phyloP scores from a whole-genome alignment of 2,329 filamentous ascomycete species.

The Claviceps quebecensis region DNA sequence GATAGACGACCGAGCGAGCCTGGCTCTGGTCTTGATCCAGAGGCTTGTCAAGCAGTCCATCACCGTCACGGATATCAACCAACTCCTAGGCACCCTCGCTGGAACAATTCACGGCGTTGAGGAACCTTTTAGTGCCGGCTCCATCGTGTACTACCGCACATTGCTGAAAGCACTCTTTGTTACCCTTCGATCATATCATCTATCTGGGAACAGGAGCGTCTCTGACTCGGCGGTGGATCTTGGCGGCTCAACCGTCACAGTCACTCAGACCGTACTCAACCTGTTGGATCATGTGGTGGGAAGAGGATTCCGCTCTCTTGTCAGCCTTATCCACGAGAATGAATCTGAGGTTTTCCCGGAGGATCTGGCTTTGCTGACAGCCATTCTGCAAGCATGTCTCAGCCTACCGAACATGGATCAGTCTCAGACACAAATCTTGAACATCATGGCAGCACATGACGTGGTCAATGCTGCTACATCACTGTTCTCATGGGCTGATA shows the following conservation, averaged over 20 bases:
- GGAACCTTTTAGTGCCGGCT: constrained; percentile 36
- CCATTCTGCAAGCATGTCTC: constrained; percentile 73
- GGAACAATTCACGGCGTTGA: constrained; percentile 39
- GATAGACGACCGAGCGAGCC: constrained; percentile 60
- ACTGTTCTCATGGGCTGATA: constrained; percentile 88
- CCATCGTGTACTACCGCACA: constrained; percentile 62
- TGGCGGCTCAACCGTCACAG: constrained; percentile 26
- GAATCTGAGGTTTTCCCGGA: constrained; percentile 49
- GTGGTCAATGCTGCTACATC: constrained; percentile 70
- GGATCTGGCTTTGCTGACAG: constrained; percentile 77
- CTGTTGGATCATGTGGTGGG: constrained; percentile 68
- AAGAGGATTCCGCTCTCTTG: constrained; percentile 68
- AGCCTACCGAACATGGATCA: constrained; percentile 63
- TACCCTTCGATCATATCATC: constrained; percentile 52
- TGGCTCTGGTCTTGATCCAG: constrained; percentile 72
- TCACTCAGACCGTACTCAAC: constrained; percentile 55
- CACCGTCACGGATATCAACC: constrained; percentile 35
- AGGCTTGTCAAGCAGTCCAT: constrained; percentile 50
- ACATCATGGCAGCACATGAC: constrained; percentile 55
- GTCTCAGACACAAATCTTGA: constrained; percentile 55
- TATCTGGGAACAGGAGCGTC: constrained; percentile 15
- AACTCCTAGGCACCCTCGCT: constrained; percentile 36
- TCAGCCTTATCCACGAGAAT: constrained; percentile 67
- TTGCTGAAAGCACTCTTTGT: constrained; percentile 78
- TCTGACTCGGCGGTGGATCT: constrained; percentile 19